Evolutionary conservation across 202 grass and related monocot species (phyloP).

Genomic region (Zoysia matrella): DNA sequence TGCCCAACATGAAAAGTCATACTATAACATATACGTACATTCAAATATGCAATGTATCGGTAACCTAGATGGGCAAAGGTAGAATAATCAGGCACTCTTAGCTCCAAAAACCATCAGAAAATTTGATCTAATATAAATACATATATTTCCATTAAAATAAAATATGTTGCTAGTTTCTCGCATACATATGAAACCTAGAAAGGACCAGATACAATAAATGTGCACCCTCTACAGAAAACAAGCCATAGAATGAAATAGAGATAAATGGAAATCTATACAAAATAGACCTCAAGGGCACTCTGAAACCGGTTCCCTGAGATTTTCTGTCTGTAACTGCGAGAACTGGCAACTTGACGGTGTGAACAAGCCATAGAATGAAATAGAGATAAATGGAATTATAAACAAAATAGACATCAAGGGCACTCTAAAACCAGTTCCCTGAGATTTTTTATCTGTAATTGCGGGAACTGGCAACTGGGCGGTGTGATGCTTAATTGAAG

Average conservation of each 20-base stretch:
- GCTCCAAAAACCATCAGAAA: background rate
- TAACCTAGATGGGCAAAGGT: slow-evolving; percentile 7
- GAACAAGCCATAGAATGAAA: slow-evolving; percentile 40
- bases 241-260: slow-evolving; percentile 40
- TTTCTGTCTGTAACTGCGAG: background rate
- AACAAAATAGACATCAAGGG: slow-evolving; percentile 34
- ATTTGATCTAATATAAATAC: background rate
- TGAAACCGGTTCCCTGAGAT: slow-evolving; percentile 44
- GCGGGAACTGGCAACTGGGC: slow-evolving; percentile 8
- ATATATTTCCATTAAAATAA: slow-evolving; percentile 49
- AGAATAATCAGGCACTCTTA: slow-evolving; percentile 28
- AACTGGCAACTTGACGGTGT: too few relatives aligned
- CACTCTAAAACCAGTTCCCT: slow-evolving; percentile 47
- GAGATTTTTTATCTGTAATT: slow-evolving; percentile 20
- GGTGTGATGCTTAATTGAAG: slow-evolving; percentile 28
- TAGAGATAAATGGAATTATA: slow-evolving; percentile 49
- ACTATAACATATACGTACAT: too few relatives aligned
- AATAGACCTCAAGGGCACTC: slow-evolving; percentile 40
- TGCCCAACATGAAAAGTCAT: too few relatives aligned
- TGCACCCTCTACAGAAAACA: slow-evolving; percentile 39
- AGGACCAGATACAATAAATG: slow-evolving; percentile 28
- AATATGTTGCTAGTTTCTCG: slow-evolving; percentile 34
- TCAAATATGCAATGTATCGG: too few relatives aligned
- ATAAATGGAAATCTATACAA: slow-evolving; percentile 50
- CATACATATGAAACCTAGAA: slow-evolving; percentile 48